phyloP scores from a whole-genome alignment of 371 early-diverging fungal genomes.

The Basidiobolus heterosporus region DNA sequence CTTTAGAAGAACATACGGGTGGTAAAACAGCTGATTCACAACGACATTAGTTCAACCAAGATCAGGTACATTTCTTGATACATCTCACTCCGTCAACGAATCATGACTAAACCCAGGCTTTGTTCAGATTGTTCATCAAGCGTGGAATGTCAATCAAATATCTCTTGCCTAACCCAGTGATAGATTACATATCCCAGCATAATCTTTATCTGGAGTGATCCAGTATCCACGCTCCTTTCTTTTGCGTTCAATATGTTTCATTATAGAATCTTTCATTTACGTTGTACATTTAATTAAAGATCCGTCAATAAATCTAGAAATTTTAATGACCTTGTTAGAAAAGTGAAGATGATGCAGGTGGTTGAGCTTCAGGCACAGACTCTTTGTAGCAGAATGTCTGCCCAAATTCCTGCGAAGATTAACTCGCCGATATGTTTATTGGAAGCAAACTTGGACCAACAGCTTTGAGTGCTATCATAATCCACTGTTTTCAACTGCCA shows the following conservation, averaged over 20 bases:
- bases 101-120: not conserved
- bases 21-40: conserved; percentile 87
- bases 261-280: too few species aligned
- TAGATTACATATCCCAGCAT: conserved; percentile 56
- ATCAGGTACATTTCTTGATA: conserved; percentile 34
- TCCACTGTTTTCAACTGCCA: conserved; percentile 70
- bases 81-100: not conserved
- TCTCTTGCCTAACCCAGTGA: conserved; percentile 79
- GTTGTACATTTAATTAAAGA: too few species aligned
- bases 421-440: conserved; percentile 65
- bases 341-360: too few species aligned
- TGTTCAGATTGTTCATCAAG: conserved; percentile 69
- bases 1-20: conserved; percentile 70
- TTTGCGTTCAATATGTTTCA: too few species aligned
- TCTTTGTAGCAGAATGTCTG: conserved; percentile 16
- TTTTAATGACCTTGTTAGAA: too few species aligned
- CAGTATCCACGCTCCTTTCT: too few species aligned
- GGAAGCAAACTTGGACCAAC: conserved; percentile 56
- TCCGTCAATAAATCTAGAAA: too few species aligned
- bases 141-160: conserved; percentile 90
- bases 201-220: too few species aligned
- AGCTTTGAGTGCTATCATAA: conserved; percentile 39
- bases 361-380: too few species aligned
- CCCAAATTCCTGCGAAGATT: conserved; percentile 50
- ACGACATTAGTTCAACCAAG: conserved; percentile 91